Conservation (phyloP, 345 rosid species). For the Heritiera fomes region DNA sequence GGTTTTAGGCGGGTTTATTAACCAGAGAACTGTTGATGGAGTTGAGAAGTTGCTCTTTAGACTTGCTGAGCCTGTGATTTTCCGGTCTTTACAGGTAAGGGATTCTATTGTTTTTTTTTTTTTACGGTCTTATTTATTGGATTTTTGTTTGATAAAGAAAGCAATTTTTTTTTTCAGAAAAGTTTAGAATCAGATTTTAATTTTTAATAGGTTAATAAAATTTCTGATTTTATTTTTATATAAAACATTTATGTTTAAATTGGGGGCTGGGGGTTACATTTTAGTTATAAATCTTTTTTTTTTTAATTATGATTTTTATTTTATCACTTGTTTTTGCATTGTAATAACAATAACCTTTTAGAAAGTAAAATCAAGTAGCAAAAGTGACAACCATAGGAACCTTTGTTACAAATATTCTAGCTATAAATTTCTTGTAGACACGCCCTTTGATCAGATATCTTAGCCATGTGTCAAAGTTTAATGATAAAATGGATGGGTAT, state of each 20-base stretch:
- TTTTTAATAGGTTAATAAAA: not conserved
- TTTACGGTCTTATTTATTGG: not conserved
- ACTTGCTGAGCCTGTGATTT: constrained; percentile 84
- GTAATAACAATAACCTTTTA: no score
- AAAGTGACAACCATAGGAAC: not conserved
- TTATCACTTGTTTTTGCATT: not conserved
- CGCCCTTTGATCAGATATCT: not conserved
- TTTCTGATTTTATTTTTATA: not conserved
- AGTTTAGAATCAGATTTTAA: not conserved
- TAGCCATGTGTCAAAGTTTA: not conserved
- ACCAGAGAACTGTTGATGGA: constrained; percentile 67
- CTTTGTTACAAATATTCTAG: not conserved
- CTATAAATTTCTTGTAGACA: not conserved
- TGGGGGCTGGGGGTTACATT: not conserved
- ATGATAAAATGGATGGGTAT: not conserved
- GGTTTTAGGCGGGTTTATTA: constrained; percentile 75
- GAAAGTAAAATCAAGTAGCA: not conserved
- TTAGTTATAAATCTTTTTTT: not conserved
- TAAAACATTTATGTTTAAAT: not conserved
- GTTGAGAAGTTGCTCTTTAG: constrained; percentile 84
- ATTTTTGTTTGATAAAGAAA: not conserved
- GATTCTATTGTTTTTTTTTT: not conserved
- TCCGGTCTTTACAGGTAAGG: constrained; percentile 82
- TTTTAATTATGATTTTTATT: not conserved
- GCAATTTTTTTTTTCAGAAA: not conserved